These are phyloP conservation scores for Pterulicium gracile DNA, from an alignment of 1,284 basidiomycete genomes.

Conservation along the genomic window DNA sequence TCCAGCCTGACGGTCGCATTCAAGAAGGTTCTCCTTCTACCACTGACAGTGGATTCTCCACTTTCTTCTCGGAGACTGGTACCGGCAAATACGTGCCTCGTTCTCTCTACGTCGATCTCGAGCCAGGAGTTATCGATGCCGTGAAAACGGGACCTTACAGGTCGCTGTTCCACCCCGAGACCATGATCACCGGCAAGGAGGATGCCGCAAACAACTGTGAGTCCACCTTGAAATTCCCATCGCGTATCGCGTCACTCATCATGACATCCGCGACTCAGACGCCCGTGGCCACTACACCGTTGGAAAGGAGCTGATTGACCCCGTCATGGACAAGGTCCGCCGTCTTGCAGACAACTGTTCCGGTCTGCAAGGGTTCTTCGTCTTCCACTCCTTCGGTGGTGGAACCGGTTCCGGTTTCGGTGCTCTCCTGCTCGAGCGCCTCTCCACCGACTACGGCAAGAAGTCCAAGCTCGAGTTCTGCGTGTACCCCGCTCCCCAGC, in stretches of 20 bases:
- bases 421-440: constrained; percentile 90
- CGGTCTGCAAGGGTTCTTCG: constrained; percentile 98
- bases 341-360: constrained; percentile 96
- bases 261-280: constrained; percentile 37
- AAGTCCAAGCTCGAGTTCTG: constrained; percentile 99
- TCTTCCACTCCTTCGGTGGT: constrained; percentile 99
- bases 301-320: constrained; percentile 89
- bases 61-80: constrained; percentile 89
- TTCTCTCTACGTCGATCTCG: constrained; percentile 94
- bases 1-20: constrained; percentile 86
- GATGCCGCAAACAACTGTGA: constrained; percentile 98
- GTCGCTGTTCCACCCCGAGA: constrained; percentile 97
- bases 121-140: constrained; percentile 94
- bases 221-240: constrained; percentile 22
- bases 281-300: constrained; percentile 98
- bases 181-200: constrained; percentile 98
- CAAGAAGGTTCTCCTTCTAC: constrained; percentile 62
- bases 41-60: constrained; percentile 90
- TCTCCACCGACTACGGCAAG: constrained; percentile 97
- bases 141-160: constrained; percentile 93
- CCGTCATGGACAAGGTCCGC: constrained; percentile 93
- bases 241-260: constrained; percentile 8
- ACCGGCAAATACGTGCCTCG: constrained; percentile 96
- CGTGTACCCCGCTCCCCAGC: constrained; percentile 91
- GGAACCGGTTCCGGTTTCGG: constrained; percentile 99